Evolutionary conservation across 2,329 filamentous ascomycete species (phyloP).

Genomic region (Colletotrichum plurivorum): DNA sequence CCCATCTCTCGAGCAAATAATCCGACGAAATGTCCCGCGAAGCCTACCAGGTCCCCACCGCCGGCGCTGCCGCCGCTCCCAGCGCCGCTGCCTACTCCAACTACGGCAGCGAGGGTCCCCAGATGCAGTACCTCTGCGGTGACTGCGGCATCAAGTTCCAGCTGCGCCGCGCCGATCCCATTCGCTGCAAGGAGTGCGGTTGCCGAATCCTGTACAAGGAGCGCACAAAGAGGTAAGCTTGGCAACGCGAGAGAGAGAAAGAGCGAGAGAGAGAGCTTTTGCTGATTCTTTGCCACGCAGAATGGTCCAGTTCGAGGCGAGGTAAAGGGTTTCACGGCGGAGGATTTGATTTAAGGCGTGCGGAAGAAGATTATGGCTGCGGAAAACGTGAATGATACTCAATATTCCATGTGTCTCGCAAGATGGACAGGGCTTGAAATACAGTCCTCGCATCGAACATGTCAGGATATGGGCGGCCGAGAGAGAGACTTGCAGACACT

Average conservation of each 20-base stretch:
- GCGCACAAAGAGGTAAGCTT: constrained; percentile 90
- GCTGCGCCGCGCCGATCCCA: constrained; percentile 83
- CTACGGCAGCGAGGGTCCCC: constrained; percentile 63
- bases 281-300: constrained; percentile 60
- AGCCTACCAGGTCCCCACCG: constrained; percentile 81
- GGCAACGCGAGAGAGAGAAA: neutral
- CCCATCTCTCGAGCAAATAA: neutral
- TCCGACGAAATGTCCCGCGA: constrained; percentile 75
- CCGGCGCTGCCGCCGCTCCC: constrained; percentile 58
- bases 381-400: neutral
- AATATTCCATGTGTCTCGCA: neutral
- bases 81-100: constrained; percentile 59
- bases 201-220: constrained; percentile 98
- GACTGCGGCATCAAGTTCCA: constrained; percentile 86
- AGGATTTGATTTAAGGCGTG: neutral
- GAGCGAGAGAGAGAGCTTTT: neutral
- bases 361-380: neutral
- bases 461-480: no score
- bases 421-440: neutral
- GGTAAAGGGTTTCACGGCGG: constrained; percentile 62
- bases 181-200: constrained; percentile 92
- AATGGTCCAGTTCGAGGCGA: constrained; percentile 98
- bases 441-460: neutral
- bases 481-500: no score
- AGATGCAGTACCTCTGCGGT: constrained; percentile 82